These are phyloP conservation scores for Aspergillus alliaceus DNA, from an alignment of 2,329 filamentous ascomycete species.

Conservation along the genomic window DNA sequence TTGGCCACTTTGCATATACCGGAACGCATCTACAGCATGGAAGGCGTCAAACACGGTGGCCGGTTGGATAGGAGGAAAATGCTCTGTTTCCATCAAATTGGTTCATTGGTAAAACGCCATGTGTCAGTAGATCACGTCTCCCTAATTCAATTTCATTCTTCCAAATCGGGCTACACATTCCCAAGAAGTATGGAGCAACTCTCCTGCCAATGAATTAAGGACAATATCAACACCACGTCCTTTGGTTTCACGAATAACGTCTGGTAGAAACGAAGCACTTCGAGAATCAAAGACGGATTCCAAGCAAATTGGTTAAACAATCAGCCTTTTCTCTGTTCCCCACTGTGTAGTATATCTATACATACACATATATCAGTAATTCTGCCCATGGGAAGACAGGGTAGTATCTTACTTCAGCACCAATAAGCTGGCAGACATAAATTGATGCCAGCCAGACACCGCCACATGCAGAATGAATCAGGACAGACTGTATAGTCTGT, in stretches of 20 bases:
- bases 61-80: slow-evolving; percentile 6
- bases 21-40: slow-evolving; percentile 9
- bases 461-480: slow-evolving; percentile 25
- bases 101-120: slow-evolving; percentile 11
- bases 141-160: slow-evolving; percentile 24
- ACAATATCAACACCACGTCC: slow-evolving; percentile 24
- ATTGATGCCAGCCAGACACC: slow-evolving; percentile 23
- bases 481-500: slow-evolving; percentile 13
- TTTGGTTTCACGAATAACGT: slow-evolving; percentile 10
- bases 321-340: too few relatives aligned
- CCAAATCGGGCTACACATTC: slow-evolving; percentile 27
- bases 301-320: too few relatives aligned
- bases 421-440: slow-evolving; percentile 16
- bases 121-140: slow-evolving; percentile 22
- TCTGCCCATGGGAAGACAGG: too few relatives aligned
- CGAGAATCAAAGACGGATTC: slow-evolving; percentile 22
- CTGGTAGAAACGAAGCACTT: slow-evolving; percentile 9
- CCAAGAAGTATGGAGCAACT: slow-evolving; percentile 26
- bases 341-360: too few relatives aligned
- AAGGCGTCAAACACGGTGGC: slow-evolving; percentile 4
- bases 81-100: slow-evolving; percentile 13
- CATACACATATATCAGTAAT: too few relatives aligned
- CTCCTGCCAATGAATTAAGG: slow-evolving; percentile 23
- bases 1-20: slow-evolving; percentile 15
- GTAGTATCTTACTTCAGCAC: slow-evolving; percentile 13